Percentiles rank a stretch among this genome's conserved stretches.
Evolutionary conservation across 2,329 filamentous ascomycete genomes (phyloP).

Genomic region (Xylaria sp.): DNA sequence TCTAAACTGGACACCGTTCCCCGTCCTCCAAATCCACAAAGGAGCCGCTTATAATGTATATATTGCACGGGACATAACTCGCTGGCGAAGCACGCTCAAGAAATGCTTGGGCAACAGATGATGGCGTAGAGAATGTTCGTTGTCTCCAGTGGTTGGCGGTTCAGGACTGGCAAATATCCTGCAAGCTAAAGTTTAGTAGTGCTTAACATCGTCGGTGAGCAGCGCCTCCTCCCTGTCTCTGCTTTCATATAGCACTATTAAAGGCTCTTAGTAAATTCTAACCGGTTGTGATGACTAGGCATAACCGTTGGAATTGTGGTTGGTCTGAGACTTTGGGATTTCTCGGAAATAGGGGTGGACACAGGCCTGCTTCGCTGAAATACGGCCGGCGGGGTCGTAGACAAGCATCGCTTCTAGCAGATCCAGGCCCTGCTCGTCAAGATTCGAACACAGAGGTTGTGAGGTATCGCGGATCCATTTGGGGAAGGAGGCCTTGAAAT

Average conservation of each 20-base stretch:
- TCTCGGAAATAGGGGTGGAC: conserved; percentile 82
- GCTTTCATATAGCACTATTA: conserved; percentile 32
- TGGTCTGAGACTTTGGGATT: conserved; percentile 40
- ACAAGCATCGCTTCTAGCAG: conserved; percentile 78
- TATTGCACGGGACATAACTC: conserved; percentile 16
- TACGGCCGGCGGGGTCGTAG: conserved; percentile 86
- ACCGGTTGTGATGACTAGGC: conserved; percentile 24
- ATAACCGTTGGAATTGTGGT: conserved; percentile 42
- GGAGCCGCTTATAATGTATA: conserved; percentile 20
- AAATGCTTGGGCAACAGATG: conserved; percentile 31
- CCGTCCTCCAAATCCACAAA: conserved; percentile 17
- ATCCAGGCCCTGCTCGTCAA: conserved; percentile 78
- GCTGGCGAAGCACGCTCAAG: conserved; percentile 21
- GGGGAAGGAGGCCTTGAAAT: conserved; percentile 92
- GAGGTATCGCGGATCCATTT: conserved; percentile 84
- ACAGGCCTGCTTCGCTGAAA: conserved; percentile 89
- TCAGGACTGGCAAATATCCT: conserved; percentile 44
- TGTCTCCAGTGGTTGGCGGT: conserved; percentile 24
- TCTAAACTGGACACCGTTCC: conserved; percentile 17
- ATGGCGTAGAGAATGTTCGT: conserved; percentile 33
- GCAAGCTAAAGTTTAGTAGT: conserved; percentile 42
- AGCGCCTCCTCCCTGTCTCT: conserved; percentile 23
- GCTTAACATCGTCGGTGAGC: conserved; percentile 37
- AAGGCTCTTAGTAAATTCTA: conserved; percentile 18
- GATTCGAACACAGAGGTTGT: conserved; percentile 73